Conservation (phyloP, 192 early-diverging fungal genomes). For the Coemansia sp. region DNA sequence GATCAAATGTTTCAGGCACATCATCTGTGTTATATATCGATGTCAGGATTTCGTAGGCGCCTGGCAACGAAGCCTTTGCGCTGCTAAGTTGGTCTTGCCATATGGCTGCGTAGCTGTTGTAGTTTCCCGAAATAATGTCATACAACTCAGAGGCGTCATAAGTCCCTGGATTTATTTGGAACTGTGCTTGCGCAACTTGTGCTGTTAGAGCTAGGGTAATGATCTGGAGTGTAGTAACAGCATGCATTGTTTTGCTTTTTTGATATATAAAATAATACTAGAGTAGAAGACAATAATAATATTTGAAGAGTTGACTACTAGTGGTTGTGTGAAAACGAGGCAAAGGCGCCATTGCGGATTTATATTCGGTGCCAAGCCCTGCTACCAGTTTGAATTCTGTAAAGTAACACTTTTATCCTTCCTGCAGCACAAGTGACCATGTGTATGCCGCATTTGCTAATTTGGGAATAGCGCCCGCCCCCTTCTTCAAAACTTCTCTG, state of each 20-base stretch:
- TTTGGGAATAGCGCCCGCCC: background rate
- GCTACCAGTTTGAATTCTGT: background rate
- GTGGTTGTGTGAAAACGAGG: background rate
- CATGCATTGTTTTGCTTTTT: background rate
- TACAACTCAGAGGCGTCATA: slow-evolving; percentile 29
- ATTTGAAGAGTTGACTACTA: background rate
- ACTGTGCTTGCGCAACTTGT: slow-evolving; percentile 16
- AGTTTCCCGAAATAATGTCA: slow-evolving; percentile 25
- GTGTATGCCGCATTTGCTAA: background rate
- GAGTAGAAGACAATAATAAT: background rate
- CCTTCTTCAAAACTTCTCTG: background rate
- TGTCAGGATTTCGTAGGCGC: slow-evolving; percentile 27
- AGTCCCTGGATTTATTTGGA: slow-evolving; percentile 31
- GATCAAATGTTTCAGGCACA: slow-evolving; percentile 29
- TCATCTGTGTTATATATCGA: slow-evolving; percentile 12
- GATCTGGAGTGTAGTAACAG: background rate
- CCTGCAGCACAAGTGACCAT: background rate
- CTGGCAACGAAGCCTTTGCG: slow-evolving; percentile 26
- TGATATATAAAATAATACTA: background rate
- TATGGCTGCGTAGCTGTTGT: slow-evolving; percentile 22
- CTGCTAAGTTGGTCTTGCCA: slow-evolving; percentile 26
- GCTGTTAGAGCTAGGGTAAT: background rate
- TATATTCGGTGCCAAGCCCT: background rate
- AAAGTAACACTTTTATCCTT: background rate
- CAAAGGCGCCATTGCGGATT: background rate